A percentile compares a stretch with the other conserved stretches of the same genome.
Evolutionary conservation across 176 grass and related monocot genomes (phyloP).

Genomic region (Chloris gayana): DNA sequence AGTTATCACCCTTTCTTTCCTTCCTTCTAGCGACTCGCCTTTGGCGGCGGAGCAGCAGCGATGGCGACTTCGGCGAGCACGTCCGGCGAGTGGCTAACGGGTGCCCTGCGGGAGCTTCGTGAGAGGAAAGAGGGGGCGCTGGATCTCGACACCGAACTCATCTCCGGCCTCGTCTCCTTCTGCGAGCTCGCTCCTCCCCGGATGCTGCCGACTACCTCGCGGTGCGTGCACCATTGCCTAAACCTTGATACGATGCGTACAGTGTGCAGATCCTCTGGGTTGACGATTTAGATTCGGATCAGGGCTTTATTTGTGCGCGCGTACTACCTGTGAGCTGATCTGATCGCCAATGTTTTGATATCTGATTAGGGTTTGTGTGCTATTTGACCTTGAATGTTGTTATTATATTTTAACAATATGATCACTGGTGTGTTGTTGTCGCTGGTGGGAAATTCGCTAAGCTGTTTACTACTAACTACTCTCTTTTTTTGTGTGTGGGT

Average conservation of each 20-base stretch:
- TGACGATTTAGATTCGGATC: constrained; percentile 16
- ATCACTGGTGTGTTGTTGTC: background rate
- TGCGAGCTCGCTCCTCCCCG: constrained; percentile 91
- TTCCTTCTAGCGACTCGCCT: background rate
- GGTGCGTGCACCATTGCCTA: constrained; percentile 42
- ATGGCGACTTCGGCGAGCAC: constrained; percentile 50
- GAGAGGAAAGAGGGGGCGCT: constrained; percentile 47
- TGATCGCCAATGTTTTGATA: background rate
- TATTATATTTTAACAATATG: background rate
- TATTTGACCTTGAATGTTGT: constrained; percentile 3
- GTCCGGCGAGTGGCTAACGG: constrained; percentile 81
- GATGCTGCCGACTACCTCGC: constrained; percentile 89
- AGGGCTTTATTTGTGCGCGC: background rate
- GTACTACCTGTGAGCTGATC: constrained; percentile 29
- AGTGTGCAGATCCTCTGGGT: background rate
- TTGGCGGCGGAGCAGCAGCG: constrained; percentile 36
- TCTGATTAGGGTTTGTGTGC: constrained; percentile 37
- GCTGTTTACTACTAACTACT: background rate
- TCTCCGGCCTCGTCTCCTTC: constrained; percentile 93
- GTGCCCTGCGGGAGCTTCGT: constrained; percentile 59
- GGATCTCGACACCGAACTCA: constrained; percentile 78
- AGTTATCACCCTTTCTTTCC: background rate
- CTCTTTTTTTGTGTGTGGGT: constrained; percentile 1
- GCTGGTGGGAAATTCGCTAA: background rate
- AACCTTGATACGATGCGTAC: background rate